Evolutionary conservation across 139 green algal genomes (phyloP).

Genomic region (Dunaliella primolecta): DNA sequence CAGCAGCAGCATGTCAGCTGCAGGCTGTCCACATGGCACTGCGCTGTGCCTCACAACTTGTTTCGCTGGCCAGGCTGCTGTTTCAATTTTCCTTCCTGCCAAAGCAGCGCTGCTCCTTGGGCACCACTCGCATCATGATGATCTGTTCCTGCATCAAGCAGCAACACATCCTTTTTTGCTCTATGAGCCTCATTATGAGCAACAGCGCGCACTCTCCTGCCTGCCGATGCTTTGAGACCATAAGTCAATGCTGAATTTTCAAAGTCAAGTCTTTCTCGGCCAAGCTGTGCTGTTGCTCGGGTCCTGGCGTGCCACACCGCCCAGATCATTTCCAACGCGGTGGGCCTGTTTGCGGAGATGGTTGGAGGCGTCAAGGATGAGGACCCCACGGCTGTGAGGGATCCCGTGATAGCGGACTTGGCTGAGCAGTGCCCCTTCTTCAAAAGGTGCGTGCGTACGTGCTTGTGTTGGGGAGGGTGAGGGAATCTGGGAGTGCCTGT

Average conservation of each 20-base stretch:
- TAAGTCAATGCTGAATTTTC: no score
- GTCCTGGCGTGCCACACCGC: not conserved
- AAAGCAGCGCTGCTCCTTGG: no score
- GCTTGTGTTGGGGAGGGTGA: not conserved
- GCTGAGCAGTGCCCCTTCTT: slow-evolving; percentile 32
- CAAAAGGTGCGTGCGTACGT: slow-evolving; percentile 7
- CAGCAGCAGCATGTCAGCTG: no score
- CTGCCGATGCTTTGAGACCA: no score
- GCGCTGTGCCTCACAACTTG: no score
- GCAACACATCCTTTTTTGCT: not conserved
- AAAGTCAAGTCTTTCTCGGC: no score
- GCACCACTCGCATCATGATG: not conserved
- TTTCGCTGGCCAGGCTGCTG: no score
- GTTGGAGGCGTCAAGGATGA: slow-evolving; percentile 15
- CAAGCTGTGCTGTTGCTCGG: no score
- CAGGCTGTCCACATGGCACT: no score
- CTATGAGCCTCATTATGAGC: no score
- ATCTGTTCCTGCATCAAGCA: not conserved
- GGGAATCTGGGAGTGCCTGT: not conserved
- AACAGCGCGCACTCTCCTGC: no score
- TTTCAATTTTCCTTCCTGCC: no score
- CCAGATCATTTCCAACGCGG: slow-evolving; percentile 25
- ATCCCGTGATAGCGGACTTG: slow-evolving; percentile 46
- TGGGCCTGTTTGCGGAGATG: slow-evolving; percentile 28
- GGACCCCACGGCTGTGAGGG: slow-evolving; percentile 31